Base-by-base conservation (phyloP, 2,329 filamentous ascomycete genomes). In the Chrysoporthe austroafricana region DNA sequence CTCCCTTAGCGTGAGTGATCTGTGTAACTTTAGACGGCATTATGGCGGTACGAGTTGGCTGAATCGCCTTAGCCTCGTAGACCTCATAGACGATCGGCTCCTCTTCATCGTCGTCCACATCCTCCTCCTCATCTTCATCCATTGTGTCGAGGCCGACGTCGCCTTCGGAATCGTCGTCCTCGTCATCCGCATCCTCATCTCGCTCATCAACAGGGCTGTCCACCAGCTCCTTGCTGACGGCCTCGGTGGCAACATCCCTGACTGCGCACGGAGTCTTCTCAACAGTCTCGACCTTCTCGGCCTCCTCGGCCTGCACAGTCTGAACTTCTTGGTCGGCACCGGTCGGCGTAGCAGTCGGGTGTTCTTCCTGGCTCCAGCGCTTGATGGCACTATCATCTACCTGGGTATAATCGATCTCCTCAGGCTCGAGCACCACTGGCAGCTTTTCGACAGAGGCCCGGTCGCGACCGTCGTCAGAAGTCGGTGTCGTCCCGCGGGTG, bases 51-150 rank as follows among this genome's bases (percentile, higher is more conserved):
- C 85, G 83, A 18, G 87, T 80, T 18, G 85, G 84, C 69, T 87
- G 84, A 26, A 85, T 82, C 18, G 86, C 82, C 4, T 85, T 81
- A 14, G 82, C 88, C 42, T 65, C 63, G 39, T 65, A 65, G 63
- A 92, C 86, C 73, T 92, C 89, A 69, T 89, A 91, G 42, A 94
- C 85, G 44, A 93, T 82, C 1, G 90, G 85, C 73, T 91, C 89
- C 71, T 92, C 87, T 1, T 84, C 83, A 1, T 85, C 83, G 4
- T 83, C 82, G 21, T 79, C 79, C 11, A 82, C 81, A 21, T 84
- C 82, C 16, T 82, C 76, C 32, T 77, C 73, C 46, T 77, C 72
- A 62, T 77, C 71, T 52, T 78, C 76, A 34, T 79, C 73, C 13
- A 74, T 57, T 21, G 63, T 62, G n/a, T 58, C 68, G 8, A 43